A percentile compares a stretch with the other conserved stretches of the same genome.
Conservation (phyloP, 2,329 filamentous ascomycete genomes). For the Blumeria hordei region DNA sequence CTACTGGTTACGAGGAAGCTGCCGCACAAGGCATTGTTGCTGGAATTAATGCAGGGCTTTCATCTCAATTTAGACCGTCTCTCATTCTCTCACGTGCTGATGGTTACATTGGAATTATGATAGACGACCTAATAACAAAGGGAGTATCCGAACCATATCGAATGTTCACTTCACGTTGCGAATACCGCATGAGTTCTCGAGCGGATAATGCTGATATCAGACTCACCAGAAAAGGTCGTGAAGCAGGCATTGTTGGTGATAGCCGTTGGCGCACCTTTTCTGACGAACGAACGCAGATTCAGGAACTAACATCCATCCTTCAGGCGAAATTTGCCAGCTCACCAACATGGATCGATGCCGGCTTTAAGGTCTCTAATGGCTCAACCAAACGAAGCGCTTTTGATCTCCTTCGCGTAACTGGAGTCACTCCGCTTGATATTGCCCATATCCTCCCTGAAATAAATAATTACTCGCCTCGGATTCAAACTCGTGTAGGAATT, state of each 20-base stretch:
- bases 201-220: conserved; percentile 85
- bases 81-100: conserved; percentile 58
- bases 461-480: conserved; percentile 26
- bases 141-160: conserved; percentile 92
- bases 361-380: conserved; percentile 45
- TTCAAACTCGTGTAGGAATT: conserved; percentile 49
- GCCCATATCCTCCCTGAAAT: conserved; percentile 31
- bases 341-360: conserved; percentile 40
- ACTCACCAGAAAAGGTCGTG: conserved; percentile 54
- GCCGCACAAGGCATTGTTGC: conserved; percentile 82
- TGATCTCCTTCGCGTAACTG: conserved; percentile 50
- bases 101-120: conserved; percentile 95
- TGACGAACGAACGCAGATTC: conserved; percentile 41
- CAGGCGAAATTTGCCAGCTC: conserved; percentile 31
- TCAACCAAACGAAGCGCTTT: conserved; percentile 45
- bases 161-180: conserved; percentile 92
- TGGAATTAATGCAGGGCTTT: conserved; percentile 80
- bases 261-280: conserved; percentile 48
- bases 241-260: conserved; percentile 57
- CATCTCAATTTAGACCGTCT: conserved; percentile 37
- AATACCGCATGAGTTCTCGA: conserved; percentile 80
- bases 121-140: conserved; percentile 91
- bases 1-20: conserved; percentile 93
- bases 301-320: conserved; percentile 37
- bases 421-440: conserved; percentile 33